phyloP scores from a whole-genome alignment of 139 green algal species.

The Chlorella sp. region DNA sequence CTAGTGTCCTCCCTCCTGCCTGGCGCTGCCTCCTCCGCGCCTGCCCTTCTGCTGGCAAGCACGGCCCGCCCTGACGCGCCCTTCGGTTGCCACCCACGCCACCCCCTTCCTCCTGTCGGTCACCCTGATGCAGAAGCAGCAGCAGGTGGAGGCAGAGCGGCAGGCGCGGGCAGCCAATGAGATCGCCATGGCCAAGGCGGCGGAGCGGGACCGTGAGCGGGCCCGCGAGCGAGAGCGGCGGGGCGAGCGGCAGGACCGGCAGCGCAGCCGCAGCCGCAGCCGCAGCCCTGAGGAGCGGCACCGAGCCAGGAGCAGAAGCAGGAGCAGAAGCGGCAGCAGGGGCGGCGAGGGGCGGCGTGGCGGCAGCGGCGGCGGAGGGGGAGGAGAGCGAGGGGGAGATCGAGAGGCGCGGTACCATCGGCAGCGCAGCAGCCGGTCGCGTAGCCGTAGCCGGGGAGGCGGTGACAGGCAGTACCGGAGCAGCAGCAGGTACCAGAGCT shows the following conservation, averaged over 20 bases:
- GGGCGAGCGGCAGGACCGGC: background rate
- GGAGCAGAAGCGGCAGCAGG: background rate
- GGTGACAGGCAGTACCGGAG: constrained; percentile 29
- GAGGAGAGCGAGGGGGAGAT: too few relatives aligned
- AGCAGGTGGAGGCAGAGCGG: constrained; percentile 14
- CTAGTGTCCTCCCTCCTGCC: too few relatives aligned
- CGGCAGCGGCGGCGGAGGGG: background rate
- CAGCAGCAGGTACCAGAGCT: constrained; percentile 26
- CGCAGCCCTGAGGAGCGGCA: background rate
- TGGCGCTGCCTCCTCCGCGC: too few relatives aligned
- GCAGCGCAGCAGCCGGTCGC: background rate
- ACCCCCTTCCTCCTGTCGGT: too few relatives aligned
- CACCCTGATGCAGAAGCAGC: constrained; percentile 20
- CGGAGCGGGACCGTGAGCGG: background rate
- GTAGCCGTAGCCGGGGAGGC: constrained; percentile 1
- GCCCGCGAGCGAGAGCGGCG: background rate
- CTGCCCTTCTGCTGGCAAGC: too few relatives aligned
- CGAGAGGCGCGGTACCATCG: background rate
- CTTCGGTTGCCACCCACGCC: background rate
- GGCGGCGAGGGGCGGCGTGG: background rate
- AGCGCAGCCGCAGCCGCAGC: background rate
- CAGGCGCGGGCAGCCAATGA: background rate
- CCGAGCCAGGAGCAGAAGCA: background rate
- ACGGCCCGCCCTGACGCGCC: too few relatives aligned
- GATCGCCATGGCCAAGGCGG: background rate